Base-by-base conservation (phyloP, 1,284 basidiomycete genomes). In the Pseudozyma tsukubaensis region DNA sequence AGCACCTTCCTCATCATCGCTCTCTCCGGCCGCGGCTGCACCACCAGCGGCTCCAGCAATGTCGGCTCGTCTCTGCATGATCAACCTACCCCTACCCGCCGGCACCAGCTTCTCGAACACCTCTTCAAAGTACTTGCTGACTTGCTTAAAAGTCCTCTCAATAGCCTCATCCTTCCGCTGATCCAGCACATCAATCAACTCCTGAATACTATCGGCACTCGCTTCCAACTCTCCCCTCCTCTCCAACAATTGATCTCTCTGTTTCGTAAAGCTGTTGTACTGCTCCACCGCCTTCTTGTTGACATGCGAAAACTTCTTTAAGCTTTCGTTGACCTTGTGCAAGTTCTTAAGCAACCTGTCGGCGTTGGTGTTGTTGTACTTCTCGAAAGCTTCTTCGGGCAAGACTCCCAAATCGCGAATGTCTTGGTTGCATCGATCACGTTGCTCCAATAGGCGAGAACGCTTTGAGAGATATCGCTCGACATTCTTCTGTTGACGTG, bases 251-350 rank as follows among this genome's bases (percentile, higher is more conserved):
- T 95, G 92, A 83, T 98, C 95, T 2, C 95, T 91, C 85, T 99
- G 95, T 83, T 96, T 97, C 11, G 95, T 97, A 85, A 99, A 99
- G 83, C 93, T 95, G 85, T 90, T 93, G 87, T 97, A 98, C 85
- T 98, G 94, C 85, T 99, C 97, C 82, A 97, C 96, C 1, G 96
- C 97, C 85, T 98, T 98, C 88, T 99, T 99, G 88, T 99, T 99
- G 75, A 99, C 96, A 83, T 98, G 95, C 0, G 94, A 92, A 80
- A 94, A 99, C 85, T 95, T 95, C 85, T 96, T 97, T 72, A 99
- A 87, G 34, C 90, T 89, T 79, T 97, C 94, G 80, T 97, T 95
- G 72, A 94, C 91, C 24, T 89, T 89, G 81, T 97, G 94, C 39
- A 99, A 88, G 73, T 91, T 92, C 86, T 93, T 95, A 77, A 96